A percentile compares a stretch with the other conserved stretches of the same genome.
Evolutionary conservation across 331 rosid species (phyloP).

Genomic region (Rosa hybrid): DNA sequence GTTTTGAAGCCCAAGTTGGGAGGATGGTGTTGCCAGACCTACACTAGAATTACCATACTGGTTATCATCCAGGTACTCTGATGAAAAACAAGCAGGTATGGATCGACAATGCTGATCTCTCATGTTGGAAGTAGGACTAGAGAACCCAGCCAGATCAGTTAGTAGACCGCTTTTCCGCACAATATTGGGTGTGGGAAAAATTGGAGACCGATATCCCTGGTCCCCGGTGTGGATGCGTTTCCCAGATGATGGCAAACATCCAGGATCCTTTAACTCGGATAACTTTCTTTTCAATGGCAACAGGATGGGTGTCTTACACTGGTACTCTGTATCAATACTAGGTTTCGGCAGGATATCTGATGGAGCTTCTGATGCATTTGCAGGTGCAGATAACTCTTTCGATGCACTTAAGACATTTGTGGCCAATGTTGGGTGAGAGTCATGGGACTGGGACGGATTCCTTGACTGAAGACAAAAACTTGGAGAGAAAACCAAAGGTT

Average conservation of each 20-base stretch:
- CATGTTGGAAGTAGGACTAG: slow-evolving; percentile 50
- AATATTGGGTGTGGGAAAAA: slow-evolving; percentile 53
- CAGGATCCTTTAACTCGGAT: slow-evolving; percentile 68
- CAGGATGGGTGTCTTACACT: slow-evolving; percentile 63
- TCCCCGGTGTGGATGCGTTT: slow-evolving; percentile 71
- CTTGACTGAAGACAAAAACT: slow-evolving; percentile 65
- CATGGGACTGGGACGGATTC: slow-evolving; percentile 45
- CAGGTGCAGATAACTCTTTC: slow-evolving; percentile 52
- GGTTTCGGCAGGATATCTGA: slow-evolving; percentile 50
- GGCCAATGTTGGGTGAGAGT: slow-evolving; percentile 42
- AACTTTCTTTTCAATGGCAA: slow-evolving; percentile 76
- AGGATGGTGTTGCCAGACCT: slow-evolving; percentile 56
- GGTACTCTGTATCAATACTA: slow-evolving; percentile 61
- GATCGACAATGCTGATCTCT: slow-evolving; percentile 60
- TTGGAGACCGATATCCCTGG: slow-evolving; percentile 78
- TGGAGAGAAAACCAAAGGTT: slow-evolving; percentile 63
- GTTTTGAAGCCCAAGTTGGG: slow-evolving; percentile 49
- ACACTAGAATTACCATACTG: slow-evolving; percentile 45
- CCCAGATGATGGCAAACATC: slow-evolving; percentile 50
- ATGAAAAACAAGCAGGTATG: slow-evolving; percentile 27
- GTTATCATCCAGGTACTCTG: slow-evolving; percentile 66
- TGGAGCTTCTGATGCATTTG: slow-evolving; percentile 41
- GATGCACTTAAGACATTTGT: slow-evolving; percentile 44
- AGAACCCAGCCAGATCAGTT: slow-evolving; percentile 56
- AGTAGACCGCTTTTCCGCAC: slow-evolving; percentile 54